Base-by-base conservation (phyloP, 2,329 filamentous ascomycete species). In the Trichoderma simmonsii region DNA sequence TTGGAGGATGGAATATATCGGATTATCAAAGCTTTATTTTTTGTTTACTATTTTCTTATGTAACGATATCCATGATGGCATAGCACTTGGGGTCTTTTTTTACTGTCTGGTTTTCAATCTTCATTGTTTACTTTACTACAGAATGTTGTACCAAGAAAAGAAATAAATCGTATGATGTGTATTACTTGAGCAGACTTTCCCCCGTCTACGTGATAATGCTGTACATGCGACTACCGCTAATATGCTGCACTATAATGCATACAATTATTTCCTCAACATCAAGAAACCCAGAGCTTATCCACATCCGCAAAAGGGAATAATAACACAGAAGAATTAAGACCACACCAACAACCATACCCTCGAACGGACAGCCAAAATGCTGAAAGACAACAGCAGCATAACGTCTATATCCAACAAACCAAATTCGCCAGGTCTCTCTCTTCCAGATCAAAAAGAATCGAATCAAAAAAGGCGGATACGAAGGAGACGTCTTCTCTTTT, bases 41-140 rank as follows among this genome's bases (percentile, higher is more conserved):
- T 51, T 3, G 5, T n/a, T 59, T 21, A n/a, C 28, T 21, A 3
- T 43, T 24, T 69, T 51, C 21, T 36, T n/a, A 30, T 30, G 6
- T 51, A 30, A 72, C 43, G 70, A 72, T 72, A 72, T 68, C 70
- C 70, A 63, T 48, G 32, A 68, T 57, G 43, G 63, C 56, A 68
- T 60, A 72, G 70, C 70, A 43, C 56, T 26, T 26, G n/a, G 6
- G 48, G 48, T 21, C n/a, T 30, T 39, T 48, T 48, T 21, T n/a
- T 59, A 14, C n/a, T 43, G 26, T n/a, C 21, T 34, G 30, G 59
- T 18, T 61, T 61, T 54, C 15, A 62, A 36, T 39, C n/a, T 30
- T 6, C 1, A 1, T 28, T 18, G 14, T 24, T 39, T 24, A 4
- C 39, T 6, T 43, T 12, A 1, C 6, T 26, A 60, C 18, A 30